Conservation (phyloP, 768 basidiomycete genomes). For the Leccinum variicolor region DNA sequence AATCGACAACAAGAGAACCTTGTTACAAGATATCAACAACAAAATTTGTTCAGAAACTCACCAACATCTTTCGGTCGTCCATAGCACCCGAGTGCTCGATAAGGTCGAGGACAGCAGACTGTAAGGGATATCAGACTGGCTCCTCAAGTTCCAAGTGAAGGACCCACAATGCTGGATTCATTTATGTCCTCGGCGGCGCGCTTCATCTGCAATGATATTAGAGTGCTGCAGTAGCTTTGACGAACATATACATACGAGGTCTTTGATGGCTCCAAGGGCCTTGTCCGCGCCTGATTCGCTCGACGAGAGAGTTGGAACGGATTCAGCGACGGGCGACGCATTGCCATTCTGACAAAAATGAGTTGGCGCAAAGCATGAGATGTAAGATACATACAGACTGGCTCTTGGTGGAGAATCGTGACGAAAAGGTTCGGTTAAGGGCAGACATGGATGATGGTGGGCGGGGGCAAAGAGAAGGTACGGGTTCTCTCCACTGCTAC, state of each 20-base stretch:
- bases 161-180: constrained; percentile 26
- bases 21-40: background rate
- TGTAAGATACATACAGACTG: constrained; percentile 20
- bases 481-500: constrained; percentile 6
- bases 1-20: background rate
- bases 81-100: constrained; percentile 57
- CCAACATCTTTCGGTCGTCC: constrained; percentile 77
- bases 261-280: constrained; percentile 28
- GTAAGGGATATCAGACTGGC: background rate
- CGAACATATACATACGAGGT: constrained; percentile 19
- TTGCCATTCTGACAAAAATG: constrained; percentile 3
- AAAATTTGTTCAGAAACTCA: constrained; percentile 32
- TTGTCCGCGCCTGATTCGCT: constrained; percentile 19
- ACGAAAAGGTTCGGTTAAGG: constrained; percentile 28
- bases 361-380: background rate
- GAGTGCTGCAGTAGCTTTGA: background rate
- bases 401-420: constrained; percentile 28
- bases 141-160: accelerated
- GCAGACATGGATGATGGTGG: constrained; percentile 28
- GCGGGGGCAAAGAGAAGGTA: constrained; percentile 2
- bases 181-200: constrained; percentile 30
- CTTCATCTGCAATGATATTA: constrained; percentile 19
- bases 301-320: background rate
- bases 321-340: constrained; percentile 13
- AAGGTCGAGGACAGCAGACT: constrained; percentile 63